phyloP scores from a whole-genome alignment of 2,329 filamentous ascomycete genomes.

The Clarireedia paspali region DNA sequence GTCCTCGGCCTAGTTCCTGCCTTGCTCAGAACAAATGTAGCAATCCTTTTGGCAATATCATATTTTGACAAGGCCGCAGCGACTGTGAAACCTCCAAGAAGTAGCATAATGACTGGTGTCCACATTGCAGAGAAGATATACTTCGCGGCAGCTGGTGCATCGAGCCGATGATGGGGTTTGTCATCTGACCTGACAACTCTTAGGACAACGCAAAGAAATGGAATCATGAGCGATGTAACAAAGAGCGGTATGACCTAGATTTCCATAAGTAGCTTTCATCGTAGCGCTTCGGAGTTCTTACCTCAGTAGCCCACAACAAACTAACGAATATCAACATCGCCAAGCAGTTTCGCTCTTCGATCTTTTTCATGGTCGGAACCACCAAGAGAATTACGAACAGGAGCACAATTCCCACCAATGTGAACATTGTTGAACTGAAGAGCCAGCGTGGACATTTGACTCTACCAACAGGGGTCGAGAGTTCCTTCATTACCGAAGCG shows the following conservation, averaged over 20 bases:
- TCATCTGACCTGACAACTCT: slow-evolving; percentile 75
- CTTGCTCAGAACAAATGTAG: slow-evolving; percentile 92
- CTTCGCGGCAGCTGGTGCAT: slow-evolving; percentile 70
- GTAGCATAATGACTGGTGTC: slow-evolving; percentile 97
- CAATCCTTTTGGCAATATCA: slow-evolving; percentile 95
- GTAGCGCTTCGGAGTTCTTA: slow-evolving; percentile 33
- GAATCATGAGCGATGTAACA: slow-evolving; percentile 88
- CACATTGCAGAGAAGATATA: slow-evolving; percentile 96
- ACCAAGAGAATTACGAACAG: slow-evolving; percentile 69
- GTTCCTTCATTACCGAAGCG: slow-evolving; percentile 52
- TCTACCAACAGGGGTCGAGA: slow-evolving; percentile 72
- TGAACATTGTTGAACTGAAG: slow-evolving; percentile 72
- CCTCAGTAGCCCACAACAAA: slow-evolving; percentile 92
- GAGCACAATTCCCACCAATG: slow-evolving; percentile 60
- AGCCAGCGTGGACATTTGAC: slow-evolving; percentile 75
- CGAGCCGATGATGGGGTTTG: slow-evolving; percentile 60
- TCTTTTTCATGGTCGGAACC: slow-evolving; percentile 73
- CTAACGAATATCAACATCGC: slow-evolving; percentile 92
- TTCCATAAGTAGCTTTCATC: slow-evolving; percentile 13
- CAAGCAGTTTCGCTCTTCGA: slow-evolving; percentile 92
- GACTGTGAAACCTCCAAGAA: slow-evolving; percentile 92
- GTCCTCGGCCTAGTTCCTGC: slow-evolving; percentile 84
- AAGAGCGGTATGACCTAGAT: slow-evolving; percentile 84
- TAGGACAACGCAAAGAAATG: slow-evolving; percentile 84
- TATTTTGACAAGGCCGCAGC: slow-evolving; percentile 94